These are phyloP conservation scores for Lachnellula hyalina DNA, from an alignment of 2,329 filamentous ascomycete genomes.

Conservation along the genomic window DNA sequence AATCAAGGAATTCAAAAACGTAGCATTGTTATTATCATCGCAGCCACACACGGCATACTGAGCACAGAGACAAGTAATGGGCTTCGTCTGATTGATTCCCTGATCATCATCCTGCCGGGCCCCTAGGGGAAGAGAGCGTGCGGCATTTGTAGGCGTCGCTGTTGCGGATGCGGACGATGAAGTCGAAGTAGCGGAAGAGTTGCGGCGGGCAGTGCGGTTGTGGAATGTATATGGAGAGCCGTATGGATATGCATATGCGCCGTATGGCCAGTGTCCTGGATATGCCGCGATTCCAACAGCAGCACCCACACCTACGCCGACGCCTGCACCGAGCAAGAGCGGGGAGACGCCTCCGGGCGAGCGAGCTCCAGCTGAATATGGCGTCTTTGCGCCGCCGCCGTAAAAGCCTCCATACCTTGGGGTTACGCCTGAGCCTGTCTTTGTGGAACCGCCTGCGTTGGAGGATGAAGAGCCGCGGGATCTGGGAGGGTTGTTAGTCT, in stretches of 20 bases:
- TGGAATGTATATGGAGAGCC: constrained; percentile 49
- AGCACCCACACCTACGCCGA: constrained; percentile 14
- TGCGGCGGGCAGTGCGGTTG: constrained; percentile 36
- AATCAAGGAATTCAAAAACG: constrained; percentile 57
- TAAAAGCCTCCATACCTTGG: constrained; percentile 60
- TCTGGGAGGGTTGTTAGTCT: constrained; percentile 2
- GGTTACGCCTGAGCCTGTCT: constrained; percentile 50
- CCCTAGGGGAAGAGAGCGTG: constrained; percentile 24
- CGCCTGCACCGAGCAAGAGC: constrained; percentile 43
- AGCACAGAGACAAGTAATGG: constrained; percentile 57
- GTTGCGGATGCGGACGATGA: constrained; percentile 30
- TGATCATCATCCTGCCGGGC: constrained; percentile 20
- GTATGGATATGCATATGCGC: constrained; percentile 57
- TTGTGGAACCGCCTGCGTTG: constrained; percentile 46
- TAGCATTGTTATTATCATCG: constrained; percentile 58
- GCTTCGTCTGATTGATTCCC: constrained; percentile 50
- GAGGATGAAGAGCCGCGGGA: constrained; percentile 30
- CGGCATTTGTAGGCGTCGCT: constrained; percentile 39
- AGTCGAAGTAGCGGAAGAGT: constrained; percentile 33
- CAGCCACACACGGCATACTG: constrained; percentile 56
- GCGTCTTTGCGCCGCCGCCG: constrained; percentile 55
- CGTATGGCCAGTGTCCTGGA: constrained; percentile 59
- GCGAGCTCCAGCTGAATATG: constrained; percentile 52
- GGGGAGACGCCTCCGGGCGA: constrained; percentile 47
- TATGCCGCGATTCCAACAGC: constrained; percentile 37